Conservation (phyloP, 176 grass and related monocot genomes). For the Triticum urartu region DNA sequence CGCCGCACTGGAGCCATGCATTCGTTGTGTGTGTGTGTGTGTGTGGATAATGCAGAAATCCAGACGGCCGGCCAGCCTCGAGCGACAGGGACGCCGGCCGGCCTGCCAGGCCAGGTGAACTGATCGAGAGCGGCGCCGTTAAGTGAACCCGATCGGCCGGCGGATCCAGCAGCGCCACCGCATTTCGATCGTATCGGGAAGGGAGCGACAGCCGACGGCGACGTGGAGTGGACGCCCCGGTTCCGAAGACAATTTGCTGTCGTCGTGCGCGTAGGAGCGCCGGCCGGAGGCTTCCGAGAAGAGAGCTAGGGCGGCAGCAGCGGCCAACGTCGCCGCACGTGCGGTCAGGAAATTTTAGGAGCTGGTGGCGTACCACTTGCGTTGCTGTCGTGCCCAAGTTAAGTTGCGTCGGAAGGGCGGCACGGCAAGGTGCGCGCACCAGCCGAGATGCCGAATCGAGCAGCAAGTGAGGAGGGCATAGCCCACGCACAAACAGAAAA, state of each 20-base stretch:
- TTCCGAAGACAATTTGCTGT: no score
- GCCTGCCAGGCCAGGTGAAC: not conserved
- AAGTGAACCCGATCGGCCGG: no score
- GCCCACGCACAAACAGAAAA: not conserved
- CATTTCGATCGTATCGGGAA: no score
- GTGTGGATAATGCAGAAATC: no score
- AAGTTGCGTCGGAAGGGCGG: not conserved
- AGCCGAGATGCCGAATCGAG: not conserved
- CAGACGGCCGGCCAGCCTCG: not conserved
- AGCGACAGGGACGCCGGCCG: not conserved
- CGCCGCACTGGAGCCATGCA: not conserved
- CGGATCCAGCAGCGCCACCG: no score
- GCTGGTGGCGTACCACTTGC: not conserved
- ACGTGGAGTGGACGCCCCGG: no score
- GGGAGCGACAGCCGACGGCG: no score
- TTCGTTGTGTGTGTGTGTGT: no score
- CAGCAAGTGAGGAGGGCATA: not conserved
- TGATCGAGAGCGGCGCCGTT: no score
- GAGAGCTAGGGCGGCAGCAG: not conserved
- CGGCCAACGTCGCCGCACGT: not conserved
- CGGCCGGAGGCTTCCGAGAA: constrained; percentile 44
- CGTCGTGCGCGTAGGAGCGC: no score
- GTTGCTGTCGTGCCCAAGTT: not conserved
- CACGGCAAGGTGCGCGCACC: no score
- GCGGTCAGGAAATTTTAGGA: not conserved